Evolutionary conservation across 2,329 filamentous ascomycete genomes (phyloP), one percentile per base, ranked within the genome.

Genomic region (Ustilaginoidea virens): DNA sequence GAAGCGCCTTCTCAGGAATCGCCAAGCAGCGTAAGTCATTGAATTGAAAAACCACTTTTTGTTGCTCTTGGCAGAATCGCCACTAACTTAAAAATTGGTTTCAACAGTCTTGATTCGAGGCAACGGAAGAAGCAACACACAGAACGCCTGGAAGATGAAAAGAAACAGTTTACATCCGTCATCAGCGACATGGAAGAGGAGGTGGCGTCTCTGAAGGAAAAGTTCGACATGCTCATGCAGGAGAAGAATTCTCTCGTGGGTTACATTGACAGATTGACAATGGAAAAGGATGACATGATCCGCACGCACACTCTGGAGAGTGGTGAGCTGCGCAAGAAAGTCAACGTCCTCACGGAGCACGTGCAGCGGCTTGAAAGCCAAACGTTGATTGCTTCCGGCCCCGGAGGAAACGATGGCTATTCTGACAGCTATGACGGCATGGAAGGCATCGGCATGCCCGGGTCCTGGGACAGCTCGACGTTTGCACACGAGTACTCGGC

Each of bases 121-220:
- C 87, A 96, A 56, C 77, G 90, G 44, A 98, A 96, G 69, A 96
- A 96, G 71, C 80, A 83, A 58, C 87, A 96, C 60, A 96, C 90
- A 19, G 90, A 96, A 60, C 77, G 90, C 44, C 72, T 96, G 25
- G 90, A 96, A 55, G 80, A 90, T 53, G 87, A 96, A 62, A 94
- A 96, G 68, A 94, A 94, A 64, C 72, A 80, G 34, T 92, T 74
- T 61, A 80, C 77, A 32, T 69, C 71, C 42, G 60, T 80, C 48
- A 80, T 94, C 48, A 69, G 60, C 40, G 69, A 77, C 31, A 66
- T 94, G 47, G 81, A 94, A 48, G 79, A 90, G 33, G 75, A 82
- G 41, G 60, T 92, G 39, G 60, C 62, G 30, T 66, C 71, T 33
- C 63, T 86, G 44, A 74, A 76, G 42, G 51, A 74, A 25, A 73